Evolutionary conservation across 805 yeast species (phyloP).

Genomic region (Candida sonorensis): DNA sequence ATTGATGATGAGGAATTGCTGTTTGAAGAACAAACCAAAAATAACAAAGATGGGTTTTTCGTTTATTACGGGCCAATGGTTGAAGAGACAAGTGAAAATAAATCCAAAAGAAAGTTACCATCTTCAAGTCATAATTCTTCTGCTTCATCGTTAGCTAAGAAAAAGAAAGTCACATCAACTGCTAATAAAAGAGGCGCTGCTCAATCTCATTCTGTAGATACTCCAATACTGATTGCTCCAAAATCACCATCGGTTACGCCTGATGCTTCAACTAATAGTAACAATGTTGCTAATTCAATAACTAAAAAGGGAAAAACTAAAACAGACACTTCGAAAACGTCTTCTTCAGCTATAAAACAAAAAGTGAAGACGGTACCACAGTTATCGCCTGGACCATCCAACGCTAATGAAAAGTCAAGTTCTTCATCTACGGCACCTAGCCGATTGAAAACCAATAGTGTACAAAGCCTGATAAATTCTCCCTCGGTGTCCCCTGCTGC

Average conservation of each 20-base stretch:
- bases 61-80: slow-evolving; percentile 90
- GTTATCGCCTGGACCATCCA: not conserved
- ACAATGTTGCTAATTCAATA: too few relatives aligned
- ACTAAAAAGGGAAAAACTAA: too few relatives aligned
- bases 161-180: slow-evolving; percentile 1
- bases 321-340: slow-evolving; percentile 1
- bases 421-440: too few relatives aligned
- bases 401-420: not conserved
- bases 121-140: not conserved
- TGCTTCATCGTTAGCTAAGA: too few relatives aligned
- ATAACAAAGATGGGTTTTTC: slow-evolving; percentile 92
- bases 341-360: too few relatives aligned
- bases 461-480: too few relatives aligned
- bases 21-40: slow-evolving; percentile 90
- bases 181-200: not conserved
- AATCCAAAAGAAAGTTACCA: slow-evolving; percentile 6
- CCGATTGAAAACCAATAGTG: too few relatives aligned
- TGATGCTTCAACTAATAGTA: too few relatives aligned
- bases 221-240: too few relatives aligned
- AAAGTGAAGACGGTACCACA: too few relatives aligned
- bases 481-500: too few relatives aligned
- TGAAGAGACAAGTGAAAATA: slow-evolving; percentile 37
- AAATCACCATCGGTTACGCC: too few relatives aligned
- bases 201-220: slow-evolving; percentile 3
- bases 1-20: slow-evolving; percentile 90